Evolutionary conservation across 306 rosid species (phyloP).

Genomic region (Cercis canadensis): DNA sequence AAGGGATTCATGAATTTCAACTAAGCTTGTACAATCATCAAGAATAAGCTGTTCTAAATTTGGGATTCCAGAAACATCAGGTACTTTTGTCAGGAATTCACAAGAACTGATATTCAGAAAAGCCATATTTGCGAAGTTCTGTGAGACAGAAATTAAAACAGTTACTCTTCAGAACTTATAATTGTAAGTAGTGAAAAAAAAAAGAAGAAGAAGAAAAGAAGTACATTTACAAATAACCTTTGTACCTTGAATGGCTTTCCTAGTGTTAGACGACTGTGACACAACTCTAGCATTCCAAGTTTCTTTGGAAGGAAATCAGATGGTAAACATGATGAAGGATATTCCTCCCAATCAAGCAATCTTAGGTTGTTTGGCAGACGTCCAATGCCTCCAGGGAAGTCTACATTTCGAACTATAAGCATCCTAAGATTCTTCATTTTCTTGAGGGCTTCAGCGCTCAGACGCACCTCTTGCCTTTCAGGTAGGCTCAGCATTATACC

Average conservation of each 20-base stretch:
- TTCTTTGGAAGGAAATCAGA: constrained; percentile 36
- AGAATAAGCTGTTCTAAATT: constrained; percentile 34
- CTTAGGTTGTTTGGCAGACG: constrained; percentile 40
- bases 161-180: neutral
- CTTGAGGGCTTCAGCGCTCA: constrained; percentile 22
- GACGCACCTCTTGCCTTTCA: constrained; percentile 32
- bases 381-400: constrained; percentile 18
- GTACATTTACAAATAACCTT: neutral
- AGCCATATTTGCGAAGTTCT: constrained; percentile 35
- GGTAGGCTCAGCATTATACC: constrained; percentile 45
- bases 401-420: constrained; percentile 39
- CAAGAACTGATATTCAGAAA: constrained; percentile 32
- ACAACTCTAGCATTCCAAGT: constrained; percentile 41
- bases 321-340: constrained; percentile 32
- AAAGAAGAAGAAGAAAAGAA: neutral
- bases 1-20: constrained; percentile 41
- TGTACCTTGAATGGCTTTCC: constrained; percentile 40
- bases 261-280: constrained; percentile 32
- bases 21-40: constrained; percentile 34
- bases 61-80: constrained; percentile 43
- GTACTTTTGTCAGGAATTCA: constrained; percentile 31
- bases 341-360: constrained; percentile 45
- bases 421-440: constrained; percentile 43
- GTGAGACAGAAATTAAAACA: constrained; percentile 27
- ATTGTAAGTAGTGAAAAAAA: neutral